Conservation (phyloP, 2,329 filamentous ascomycete genomes). For the Verruconis gallopava region DNA sequence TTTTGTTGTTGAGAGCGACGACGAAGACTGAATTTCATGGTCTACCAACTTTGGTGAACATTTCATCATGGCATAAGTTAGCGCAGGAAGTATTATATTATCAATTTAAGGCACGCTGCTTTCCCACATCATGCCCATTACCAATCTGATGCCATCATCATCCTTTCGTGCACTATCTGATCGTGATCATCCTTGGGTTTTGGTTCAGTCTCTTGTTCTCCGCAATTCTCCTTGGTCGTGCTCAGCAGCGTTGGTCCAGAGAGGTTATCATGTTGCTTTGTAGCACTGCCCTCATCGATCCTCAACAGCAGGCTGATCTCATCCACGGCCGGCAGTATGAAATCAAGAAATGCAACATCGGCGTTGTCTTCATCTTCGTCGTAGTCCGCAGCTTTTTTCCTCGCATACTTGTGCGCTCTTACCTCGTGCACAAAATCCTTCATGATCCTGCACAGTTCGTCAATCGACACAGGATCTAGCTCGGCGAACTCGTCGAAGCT, state of each 20-base stretch:
- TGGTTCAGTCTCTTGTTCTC: no score
- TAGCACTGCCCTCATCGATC: no score
- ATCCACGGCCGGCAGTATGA: neutral
- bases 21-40: neutral
- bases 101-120: no score
- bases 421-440: neutral
- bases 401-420: neutral
- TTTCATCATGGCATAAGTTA: no score
- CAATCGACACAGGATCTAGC: neutral
- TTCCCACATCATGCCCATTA: no score
- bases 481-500: neutral
- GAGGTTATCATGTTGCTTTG: no score
- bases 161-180: neutral
- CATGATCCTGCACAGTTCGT: neutral
- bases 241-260: no score
- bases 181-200: neutral
- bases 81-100: no score
- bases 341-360: neutral
- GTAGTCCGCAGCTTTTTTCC: neutral
- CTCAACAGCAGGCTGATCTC: neutral
- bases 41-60: no score
- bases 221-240: no score
- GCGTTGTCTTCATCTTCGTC: neutral
- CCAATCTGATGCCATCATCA: neutral
- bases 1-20: constrained; percentile 33